Base-by-base conservation (phyloP, 2,329 filamentous ascomycete genomes). In the Intubia oerlemansii region DNA sequence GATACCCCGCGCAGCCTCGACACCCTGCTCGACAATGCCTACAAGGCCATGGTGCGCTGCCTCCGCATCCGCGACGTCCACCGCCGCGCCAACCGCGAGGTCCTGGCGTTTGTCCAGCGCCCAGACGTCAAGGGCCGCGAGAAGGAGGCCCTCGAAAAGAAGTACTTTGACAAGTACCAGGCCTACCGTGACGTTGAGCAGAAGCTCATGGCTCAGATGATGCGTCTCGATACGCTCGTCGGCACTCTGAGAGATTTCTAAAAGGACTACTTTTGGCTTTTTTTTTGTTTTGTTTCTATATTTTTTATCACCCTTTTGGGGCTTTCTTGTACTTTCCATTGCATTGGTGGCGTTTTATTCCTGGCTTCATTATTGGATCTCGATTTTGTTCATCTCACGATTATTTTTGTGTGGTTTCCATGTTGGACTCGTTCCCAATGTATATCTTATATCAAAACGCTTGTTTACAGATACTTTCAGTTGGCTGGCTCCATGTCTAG, bases 31-130 rank as follows among this genome's bases (percentile, higher is more conserved):
- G 75, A 91, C 36, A 74, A 80, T 34, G 67, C 76, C 1, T 95
- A 92, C 56, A 91, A 91, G 48, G 66, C 73, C 17, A 92, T 95
- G 78, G 63, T 81, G 11, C 69, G 84, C 32, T 77, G 76, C 36
- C 48, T 93, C 27, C 79, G 92, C 47, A 74, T 82, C 15, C 62
- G 90, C 15, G 66, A 71, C 20, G 67, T 78, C 17, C 80, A 93
- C 48, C 66, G 77, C 22, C 62, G 66, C 28, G 69, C 69, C 37
- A 66, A 80, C 33, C 64, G 68, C 36, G 66, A 71, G 30, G 68
- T 91, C 15, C 59, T 95, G 17, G 66, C 73, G 17, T 79, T 92
- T 46, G 74, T 81, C 2, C 75, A 88, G 44, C 70, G 88, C 29
- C 76, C 70, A 14, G 85, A 95, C 46, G 79, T 93, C 16, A 70